phyloP scores from a whole-genome alignment of 805 yeast genomes.

The Candida rishiriensis region DNA sequence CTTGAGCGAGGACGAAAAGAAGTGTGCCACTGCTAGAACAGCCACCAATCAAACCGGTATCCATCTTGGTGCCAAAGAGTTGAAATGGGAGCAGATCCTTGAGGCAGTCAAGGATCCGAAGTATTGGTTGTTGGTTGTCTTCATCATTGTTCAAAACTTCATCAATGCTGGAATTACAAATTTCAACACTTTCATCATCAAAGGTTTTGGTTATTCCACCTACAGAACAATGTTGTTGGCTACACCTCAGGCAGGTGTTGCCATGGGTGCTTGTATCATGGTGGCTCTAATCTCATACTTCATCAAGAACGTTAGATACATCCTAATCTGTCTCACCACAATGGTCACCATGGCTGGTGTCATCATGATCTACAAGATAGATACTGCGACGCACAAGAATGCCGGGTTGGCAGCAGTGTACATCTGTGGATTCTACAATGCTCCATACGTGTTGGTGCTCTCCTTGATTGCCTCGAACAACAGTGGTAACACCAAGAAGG shows the following conservation, averaged over 20 bases:
- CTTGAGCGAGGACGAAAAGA: constrained; percentile 34
- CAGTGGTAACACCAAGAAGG: constrained; percentile 66
- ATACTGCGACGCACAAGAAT: constrained; percentile 13
- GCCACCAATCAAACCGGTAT: constrained; percentile 34
- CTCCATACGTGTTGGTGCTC: constrained; percentile 17
- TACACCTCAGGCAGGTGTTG: constrained; percentile 32
- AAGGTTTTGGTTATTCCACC: constrained; percentile 31
- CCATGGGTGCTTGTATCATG: constrained; percentile 29
- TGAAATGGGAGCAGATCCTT: constrained; percentile 25
- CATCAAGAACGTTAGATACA: constrained; percentile 20
- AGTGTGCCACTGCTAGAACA: constrained; percentile 27
- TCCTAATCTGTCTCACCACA: constrained; percentile 22
- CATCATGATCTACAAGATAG: constrained; percentile 22
- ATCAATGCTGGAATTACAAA: constrained; percentile 57
- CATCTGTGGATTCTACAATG: constrained; percentile 19
- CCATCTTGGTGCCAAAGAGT: constrained; percentile 33
- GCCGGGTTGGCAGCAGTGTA: constrained; percentile 22
- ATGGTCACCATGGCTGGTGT: constrained; percentile 29
- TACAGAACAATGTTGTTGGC: constrained; percentile 33
- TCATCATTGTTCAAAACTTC: constrained; percentile 37
- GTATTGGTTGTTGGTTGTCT: constrained; percentile 27
- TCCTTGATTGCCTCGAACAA: constrained; percentile 35
- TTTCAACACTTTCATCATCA: constrained; percentile 42
- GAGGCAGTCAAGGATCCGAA: constrained; percentile 34
- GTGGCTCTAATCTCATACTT: constrained; percentile 18